Conservation (phyloP, 192 early-diverging fungal genomes). For the Kickxella alabastrina region DNA sequence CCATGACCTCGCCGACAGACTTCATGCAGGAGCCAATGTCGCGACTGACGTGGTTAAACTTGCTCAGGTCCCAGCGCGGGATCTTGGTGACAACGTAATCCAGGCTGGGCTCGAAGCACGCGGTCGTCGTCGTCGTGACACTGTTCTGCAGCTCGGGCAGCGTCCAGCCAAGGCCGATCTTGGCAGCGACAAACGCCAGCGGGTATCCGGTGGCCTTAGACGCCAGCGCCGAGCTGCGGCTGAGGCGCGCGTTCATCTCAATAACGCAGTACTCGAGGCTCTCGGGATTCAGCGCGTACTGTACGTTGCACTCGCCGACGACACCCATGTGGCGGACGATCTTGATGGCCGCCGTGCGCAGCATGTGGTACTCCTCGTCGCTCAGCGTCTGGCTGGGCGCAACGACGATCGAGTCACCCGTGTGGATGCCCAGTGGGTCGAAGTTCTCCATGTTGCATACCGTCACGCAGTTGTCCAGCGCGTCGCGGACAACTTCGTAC, state of each 20-base stretch:
- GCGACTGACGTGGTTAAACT: conserved; percentile 87
- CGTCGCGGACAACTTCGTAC: conserved; percentile 98
- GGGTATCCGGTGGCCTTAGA: conserved; percentile 99
- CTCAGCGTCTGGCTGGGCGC: conserved; percentile 75
- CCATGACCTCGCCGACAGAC: conserved; percentile 98
- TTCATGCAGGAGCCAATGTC: conserved; percentile 91
- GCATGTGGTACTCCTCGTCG: conserved; percentile 71
- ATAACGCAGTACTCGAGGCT: conserved; percentile 89
- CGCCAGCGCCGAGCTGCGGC: conserved; percentile 80
- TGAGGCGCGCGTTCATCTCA: conserved; percentile 96
- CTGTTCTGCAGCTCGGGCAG: conserved; percentile 83
- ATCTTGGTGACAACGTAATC: conserved; percentile 98
- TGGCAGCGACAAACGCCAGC: conserved; percentile 95
- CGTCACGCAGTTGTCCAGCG: conserved; percentile 96
- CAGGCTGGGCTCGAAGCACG: conserved; percentile 94
- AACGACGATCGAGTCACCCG: conserved; percentile 98
- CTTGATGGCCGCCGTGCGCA: conserved; percentile 91
- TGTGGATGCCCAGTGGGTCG: conserved; percentile 98
- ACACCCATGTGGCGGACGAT: conserved; percentile 95
- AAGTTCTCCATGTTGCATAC: conserved; percentile 99
- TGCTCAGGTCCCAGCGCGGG: conserved; percentile 94
- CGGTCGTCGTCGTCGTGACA: conserved; percentile 91
- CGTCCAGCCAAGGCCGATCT: conserved; percentile 87
- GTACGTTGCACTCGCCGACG: conserved; percentile 97
- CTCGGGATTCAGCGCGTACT: conserved; percentile 91